Evolutionary conservation across 768 basidiomycete species (phyloP).

Genomic region (Boletus coccyginus): DNA sequence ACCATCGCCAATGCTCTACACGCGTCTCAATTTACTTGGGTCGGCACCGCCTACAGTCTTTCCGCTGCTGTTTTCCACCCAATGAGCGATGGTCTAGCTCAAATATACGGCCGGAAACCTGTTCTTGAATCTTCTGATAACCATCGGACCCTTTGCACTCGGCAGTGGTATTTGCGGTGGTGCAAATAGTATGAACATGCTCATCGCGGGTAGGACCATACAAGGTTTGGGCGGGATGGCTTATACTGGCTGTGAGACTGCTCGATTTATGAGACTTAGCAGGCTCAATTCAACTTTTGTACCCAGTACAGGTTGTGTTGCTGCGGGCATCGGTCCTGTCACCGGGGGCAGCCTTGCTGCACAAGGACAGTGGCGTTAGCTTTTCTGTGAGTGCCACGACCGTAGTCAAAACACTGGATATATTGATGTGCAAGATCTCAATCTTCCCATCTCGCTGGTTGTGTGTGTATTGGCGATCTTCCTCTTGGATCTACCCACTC

Average conservation of each 20-base stretch:
- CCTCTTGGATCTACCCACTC: not conserved
- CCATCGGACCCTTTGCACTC: not conserved
- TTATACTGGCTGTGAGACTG: slow-evolving; percentile 33
- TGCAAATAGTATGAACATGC: slow-evolving; percentile 37
- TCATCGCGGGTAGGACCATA: slow-evolving; percentile 42
- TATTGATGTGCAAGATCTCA: not conserved
- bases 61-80: not conserved
- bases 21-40: not conserved
- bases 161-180: slow-evolving; percentile 31
- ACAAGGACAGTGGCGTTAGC: slow-evolving; percentile 31
- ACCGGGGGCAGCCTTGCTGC: slow-evolving; percentile 34
- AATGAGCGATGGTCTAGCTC: not conserved
- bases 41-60: not conserved
- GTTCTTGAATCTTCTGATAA: not conserved
- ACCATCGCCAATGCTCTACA: not conserved
- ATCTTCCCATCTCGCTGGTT: not conserved
- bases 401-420: too few species aligned
- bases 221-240: slow-evolving; percentile 39
- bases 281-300: not conserved
- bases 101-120: not conserved
- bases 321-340: slow-evolving; percentile 31
- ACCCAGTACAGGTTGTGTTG: slow-evolving; percentile 33
- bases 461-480: not conserved
- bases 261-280: not conserved
- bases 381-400: slow-evolving; percentile 31